Conservation (phyloP, 1,284 basidiomycete genomes). For the Microbotryum saponariae region DNA sequence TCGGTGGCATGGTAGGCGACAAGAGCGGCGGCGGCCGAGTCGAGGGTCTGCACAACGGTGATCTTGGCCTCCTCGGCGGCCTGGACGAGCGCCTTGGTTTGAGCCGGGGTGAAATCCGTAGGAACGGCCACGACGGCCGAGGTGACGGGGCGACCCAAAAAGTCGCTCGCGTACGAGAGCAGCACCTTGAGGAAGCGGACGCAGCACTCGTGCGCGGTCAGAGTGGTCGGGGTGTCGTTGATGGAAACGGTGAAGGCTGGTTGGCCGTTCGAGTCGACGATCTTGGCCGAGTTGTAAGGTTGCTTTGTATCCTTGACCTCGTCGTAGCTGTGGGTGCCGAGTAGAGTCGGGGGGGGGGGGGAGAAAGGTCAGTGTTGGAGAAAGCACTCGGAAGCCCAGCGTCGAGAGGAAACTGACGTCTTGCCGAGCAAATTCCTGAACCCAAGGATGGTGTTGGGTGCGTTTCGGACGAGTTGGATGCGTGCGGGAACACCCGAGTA, state of each 20-base stretch:
- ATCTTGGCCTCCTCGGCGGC: slow-evolving; percentile 58
- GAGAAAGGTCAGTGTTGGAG: not conserved
- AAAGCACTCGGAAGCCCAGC: slow-evolving; percentile 1
- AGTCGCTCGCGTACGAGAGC: slow-evolving; percentile 80
- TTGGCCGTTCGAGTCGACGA: slow-evolving; percentile 53
- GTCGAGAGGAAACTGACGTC: slow-evolving; percentile 50
- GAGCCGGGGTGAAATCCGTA: slow-evolving; percentile 38
- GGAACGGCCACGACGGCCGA: slow-evolving; percentile 83
- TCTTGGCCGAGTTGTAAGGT: slow-evolving; percentile 78
- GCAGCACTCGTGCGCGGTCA: slow-evolving; percentile 77
- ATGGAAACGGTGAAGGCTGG: slow-evolving; percentile 65
- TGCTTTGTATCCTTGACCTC: slow-evolving; percentile 63
- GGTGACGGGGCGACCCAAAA: slow-evolving; percentile 69
- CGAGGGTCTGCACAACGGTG: slow-evolving; percentile 54
- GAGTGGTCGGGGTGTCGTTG: slow-evolving; percentile 56
- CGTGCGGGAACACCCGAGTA: slow-evolving; percentile 96
- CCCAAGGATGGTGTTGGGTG: slow-evolving; percentile 84
- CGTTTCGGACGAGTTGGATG: slow-evolving; percentile 90
- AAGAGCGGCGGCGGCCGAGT: slow-evolving; percentile 44
- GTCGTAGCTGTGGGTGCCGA: slow-evolving; percentile 28
- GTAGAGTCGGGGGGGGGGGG: not conserved
- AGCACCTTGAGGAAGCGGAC: slow-evolving; percentile 80
- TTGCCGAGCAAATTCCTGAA: slow-evolving; percentile 92
- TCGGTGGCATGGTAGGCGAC: slow-evolving; percentile 45
- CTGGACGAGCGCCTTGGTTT: slow-evolving; percentile 40